Percentiles rank a stretch among this genome's conserved stretches.
Evolutionary conservation across 2,329 filamentous ascomycete species (phyloP).

Genomic region (Cladosporium sphaerospermum): DNA sequence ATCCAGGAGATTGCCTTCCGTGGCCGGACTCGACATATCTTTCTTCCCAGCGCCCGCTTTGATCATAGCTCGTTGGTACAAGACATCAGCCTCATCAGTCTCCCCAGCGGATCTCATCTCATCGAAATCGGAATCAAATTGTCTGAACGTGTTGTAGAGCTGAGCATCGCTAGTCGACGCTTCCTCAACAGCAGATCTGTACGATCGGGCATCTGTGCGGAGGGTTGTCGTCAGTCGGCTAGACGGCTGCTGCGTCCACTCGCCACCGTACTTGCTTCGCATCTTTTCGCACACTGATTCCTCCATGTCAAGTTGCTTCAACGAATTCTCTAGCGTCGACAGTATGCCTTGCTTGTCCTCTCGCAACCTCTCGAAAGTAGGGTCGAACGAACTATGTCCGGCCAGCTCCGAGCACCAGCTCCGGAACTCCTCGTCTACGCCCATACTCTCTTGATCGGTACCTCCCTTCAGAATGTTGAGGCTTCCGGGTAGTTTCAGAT

Average conservation of each 20-base stretch:
- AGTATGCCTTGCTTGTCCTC: conserved; percentile 71
- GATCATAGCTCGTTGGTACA: conserved; percentile 82
- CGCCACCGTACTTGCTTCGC: conserved; percentile 89
- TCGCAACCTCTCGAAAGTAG: conserved; percentile 72
- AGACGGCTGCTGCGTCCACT: conserved; percentile 97
- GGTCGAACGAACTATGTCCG: conserved; percentile 70
- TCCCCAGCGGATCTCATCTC: conserved; percentile 91
- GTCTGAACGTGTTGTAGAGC: conserved; percentile 73
- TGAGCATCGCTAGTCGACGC: conserved; percentile 80
- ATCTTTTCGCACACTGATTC: conserved; percentile 99
- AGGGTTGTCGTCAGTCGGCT: conserved; percentile 82
- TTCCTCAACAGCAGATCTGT: conserved; percentile 83
- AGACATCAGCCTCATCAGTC: conserved; percentile 74
- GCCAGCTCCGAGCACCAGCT: conserved; percentile 92
- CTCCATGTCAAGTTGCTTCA: conserved; percentile 90
- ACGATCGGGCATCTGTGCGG: conserved; percentile 78
- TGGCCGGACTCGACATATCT: conserved; percentile 49
- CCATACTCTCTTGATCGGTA: conserved; percentile 75
- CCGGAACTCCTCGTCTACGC: conserved; percentile 84
- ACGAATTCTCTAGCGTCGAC: conserved; percentile 66
- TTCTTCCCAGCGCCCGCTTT: conserved; percentile 66
- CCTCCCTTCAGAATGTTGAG: conserved; percentile 89
- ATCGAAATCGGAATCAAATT: conserved; percentile 83
- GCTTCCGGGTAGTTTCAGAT: conserved; percentile 72
- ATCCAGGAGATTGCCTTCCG: conserved; percentile 77